phyloP scores from a whole-genome alignment of 352 stramenopile species.

The Phytopythium helicoides region DNA sequence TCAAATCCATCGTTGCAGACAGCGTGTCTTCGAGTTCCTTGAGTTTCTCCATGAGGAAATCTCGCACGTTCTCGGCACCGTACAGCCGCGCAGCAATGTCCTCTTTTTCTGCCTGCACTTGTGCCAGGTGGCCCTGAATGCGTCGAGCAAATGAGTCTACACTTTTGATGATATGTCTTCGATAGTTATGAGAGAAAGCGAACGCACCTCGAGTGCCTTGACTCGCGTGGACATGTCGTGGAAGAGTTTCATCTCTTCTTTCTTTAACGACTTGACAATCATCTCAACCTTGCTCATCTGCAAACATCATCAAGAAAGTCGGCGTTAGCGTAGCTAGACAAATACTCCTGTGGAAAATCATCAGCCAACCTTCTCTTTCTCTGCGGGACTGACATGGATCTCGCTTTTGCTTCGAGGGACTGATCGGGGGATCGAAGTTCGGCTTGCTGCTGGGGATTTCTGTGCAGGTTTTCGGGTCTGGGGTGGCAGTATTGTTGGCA shows the following conservation, averaged over 20 bases:
- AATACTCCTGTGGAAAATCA: too few relatives aligned
- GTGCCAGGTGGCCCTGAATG: slow-evolving; percentile 50
- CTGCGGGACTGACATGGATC: slow-evolving; percentile 29
- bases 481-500: slow-evolving; percentile 30
- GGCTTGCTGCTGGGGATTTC: slow-evolving; percentile 7
- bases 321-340: too few relatives aligned
- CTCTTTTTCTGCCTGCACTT: slow-evolving; percentile 78
- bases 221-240: slow-evolving; percentile 79
- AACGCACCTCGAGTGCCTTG: slow-evolving; percentile 59
- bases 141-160: too few relatives aligned
- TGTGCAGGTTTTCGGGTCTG: slow-evolving; percentile 11
- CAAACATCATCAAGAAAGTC: background rate
- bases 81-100: slow-evolving; percentile 63
- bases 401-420: slow-evolving; percentile 14
- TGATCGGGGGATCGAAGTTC: background rate
- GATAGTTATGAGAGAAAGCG: background rate
- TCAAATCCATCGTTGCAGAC: slow-evolving; percentile 45
- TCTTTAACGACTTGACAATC: slow-evolving; percentile 80
- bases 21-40: slow-evolving; percentile 74
- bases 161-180: too few relatives aligned
- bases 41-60: slow-evolving; percentile 86
- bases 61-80: slow-evolving; percentile 75
- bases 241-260: slow-evolving; percentile 83
- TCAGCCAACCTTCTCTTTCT: slow-evolving; percentile 35
- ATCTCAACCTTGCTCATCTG: slow-evolving; percentile 71